Evolutionary conservation across 2,329 filamentous ascomycete genomes (phyloP).

Genomic region (Tetracladium maxilliforme): DNA sequence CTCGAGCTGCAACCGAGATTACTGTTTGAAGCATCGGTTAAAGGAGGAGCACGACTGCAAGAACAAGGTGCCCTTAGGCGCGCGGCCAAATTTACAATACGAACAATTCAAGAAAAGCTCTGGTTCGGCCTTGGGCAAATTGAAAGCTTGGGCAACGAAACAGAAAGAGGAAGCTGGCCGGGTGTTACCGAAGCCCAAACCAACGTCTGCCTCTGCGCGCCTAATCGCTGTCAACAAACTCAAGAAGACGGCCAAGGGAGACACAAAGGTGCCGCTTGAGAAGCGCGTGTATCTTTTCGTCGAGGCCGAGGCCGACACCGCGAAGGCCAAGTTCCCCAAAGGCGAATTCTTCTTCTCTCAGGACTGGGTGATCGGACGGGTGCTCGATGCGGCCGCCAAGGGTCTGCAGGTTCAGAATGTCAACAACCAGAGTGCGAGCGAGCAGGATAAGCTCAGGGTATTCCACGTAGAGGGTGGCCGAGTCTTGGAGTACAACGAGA

Average conservation of each 20-base stretch:
- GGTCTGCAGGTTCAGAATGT: constrained; percentile 68
- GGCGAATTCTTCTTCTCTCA: constrained; percentile 68
- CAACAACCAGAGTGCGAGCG: constrained; percentile 63
- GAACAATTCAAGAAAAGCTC: constrained; percentile 18
- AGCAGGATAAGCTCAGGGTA: constrained; percentile 68
- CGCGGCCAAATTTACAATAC: constrained; percentile 19
- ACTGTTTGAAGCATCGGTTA: constrained; percentile 66
- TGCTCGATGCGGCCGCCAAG: constrained; percentile 66
- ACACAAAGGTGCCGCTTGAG: constrained; percentile 63
- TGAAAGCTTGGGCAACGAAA: constrained; percentile 67
- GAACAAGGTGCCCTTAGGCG: constrained; percentile 50
- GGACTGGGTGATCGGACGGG: constrained; percentile 80
- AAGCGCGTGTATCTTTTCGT: constrained; percentile 86
- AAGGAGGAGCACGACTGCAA: constrained; percentile 73
- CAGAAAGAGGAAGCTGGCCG: constrained; percentile 44
- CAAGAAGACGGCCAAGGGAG: constrained; percentile 82
- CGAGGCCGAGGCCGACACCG: constrained; percentile 78
- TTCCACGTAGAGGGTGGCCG: constrained; percentile 89
- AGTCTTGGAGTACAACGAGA: constrained; percentile 76
- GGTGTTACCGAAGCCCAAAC: constrained; percentile 46
- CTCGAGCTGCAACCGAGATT: constrained; percentile 53
- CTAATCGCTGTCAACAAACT: constrained; percentile 59
- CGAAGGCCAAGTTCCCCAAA: constrained; percentile 68
- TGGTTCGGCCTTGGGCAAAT: constrained; percentile 55
- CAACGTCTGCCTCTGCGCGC: constrained; percentile 46